Percentiles rank a stretch among this genome's conserved stretches.
Evolutionary conservation across 2,329 filamentous ascomycete species (phyloP).

Genomic region (Exophiala xenobiotica): DNA sequence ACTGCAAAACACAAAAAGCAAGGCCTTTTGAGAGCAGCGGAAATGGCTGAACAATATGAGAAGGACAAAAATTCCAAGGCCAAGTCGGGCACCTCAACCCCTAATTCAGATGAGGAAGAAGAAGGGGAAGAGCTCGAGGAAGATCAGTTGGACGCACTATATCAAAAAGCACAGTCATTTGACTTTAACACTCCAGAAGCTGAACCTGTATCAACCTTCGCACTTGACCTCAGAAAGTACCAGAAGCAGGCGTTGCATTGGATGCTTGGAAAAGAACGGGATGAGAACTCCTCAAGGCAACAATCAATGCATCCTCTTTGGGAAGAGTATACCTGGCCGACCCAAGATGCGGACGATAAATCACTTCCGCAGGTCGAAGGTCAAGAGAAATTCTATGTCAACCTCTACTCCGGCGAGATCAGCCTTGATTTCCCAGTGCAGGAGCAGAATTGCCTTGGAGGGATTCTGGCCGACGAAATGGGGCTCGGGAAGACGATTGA

Average conservation of each 20-base stretch:
- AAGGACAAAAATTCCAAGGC: constrained; percentile 53
- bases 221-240: constrained; percentile 81
- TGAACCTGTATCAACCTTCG: constrained; percentile 78
- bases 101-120: constrained; percentile 68
- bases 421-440: constrained; percentile 89
- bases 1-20: constrained; percentile 79
- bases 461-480: constrained; percentile 94
- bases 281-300: constrained; percentile 68
- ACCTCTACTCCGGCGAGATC: constrained; percentile 93
- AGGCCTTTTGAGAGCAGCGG: constrained; percentile 80
- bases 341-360: constrained; percentile 81
- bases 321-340: constrained; percentile 93
- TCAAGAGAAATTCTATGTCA: constrained; percentile 82
- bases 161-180: constrained; percentile 94
- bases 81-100: constrained; percentile 53
- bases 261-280: constrained; percentile 93
- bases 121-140: constrained; percentile 91
- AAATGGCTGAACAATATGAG: constrained; percentile 73
- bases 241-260: constrained; percentile 94
- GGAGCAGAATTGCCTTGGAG: constrained; percentile 90
- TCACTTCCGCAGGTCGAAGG: constrained; percentile 65
- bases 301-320: constrained; percentile 93
- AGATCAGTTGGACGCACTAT: constrained; percentile 89
- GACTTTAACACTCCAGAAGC: constrained; percentile 89
- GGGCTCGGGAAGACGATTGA: constrained; percentile 97